Evolutionary conservation across 2,329 filamentous ascomycete genomes (phyloP), one percentile per base, ranked within the genome.

Genomic region (Stachybotrys echinatus): DNA sequence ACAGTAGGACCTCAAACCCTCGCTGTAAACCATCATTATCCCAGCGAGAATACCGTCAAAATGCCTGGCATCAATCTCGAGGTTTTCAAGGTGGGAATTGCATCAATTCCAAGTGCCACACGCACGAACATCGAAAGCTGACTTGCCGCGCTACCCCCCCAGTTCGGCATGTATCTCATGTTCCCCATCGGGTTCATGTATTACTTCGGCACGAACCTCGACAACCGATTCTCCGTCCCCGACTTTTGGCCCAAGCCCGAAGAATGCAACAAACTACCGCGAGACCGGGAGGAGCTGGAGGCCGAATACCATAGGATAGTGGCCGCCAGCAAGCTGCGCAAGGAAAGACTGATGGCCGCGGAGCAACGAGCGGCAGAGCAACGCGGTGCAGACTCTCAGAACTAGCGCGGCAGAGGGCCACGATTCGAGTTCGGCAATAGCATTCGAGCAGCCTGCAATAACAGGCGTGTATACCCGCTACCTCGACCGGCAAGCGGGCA

Each of bases 111-210:
- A 23, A 23, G 19, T 48, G 27, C 10, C 10, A 34, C 10, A 34
- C 10, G 14, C 3, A 5, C 10, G 27, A 31, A 31, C 7, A 34
- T 10, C 3, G 14, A 34, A 34, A 34, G 2, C 27, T 34, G 14
- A 34, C 27, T 14, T 5, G 27, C 27, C 10, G 27, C 14, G 10
- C 27, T 37, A n/a, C 20, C 44, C 20, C 37, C 42, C 50, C 55
- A 96, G 92, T 99, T 99, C 70, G 92, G 92, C 75, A 89, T 95
- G 81, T 99, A 99, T 76, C 86, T 99, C 75, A 87, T 96, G 80
- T 99, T 99, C 73, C 94, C 94, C 18, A 97, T 99, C 63, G 91
- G 89, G 61, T 92, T 94, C 77, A 99, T 99, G 94, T 97, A 95
- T 79, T 99, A 99, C 77, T 99, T 97, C 71, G 94, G 94, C 66